Conservation (phyloP, 371 early-diverging fungal species). For the Haplosporangium sp. region DNA sequence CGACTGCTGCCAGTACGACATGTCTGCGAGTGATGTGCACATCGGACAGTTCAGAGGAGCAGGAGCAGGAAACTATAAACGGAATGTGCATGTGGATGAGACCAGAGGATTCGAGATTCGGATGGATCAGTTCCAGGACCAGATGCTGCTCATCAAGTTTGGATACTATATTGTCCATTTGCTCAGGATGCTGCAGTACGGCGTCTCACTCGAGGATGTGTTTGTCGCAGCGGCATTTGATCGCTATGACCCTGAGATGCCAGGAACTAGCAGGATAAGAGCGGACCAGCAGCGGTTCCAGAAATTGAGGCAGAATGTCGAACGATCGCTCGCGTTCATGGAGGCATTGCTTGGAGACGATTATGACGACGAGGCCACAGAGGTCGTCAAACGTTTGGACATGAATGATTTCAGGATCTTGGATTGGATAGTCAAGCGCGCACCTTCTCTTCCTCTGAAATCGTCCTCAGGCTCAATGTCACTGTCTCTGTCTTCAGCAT, state of each 20-base stretch:
- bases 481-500: background rate
- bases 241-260: constrained; percentile 15
- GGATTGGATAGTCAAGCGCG: constrained; percentile 34
- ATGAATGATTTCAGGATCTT: constrained; percentile 41
- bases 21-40: too few relatives aligned
- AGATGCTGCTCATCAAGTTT: constrained; percentile 35
- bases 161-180: constrained; percentile 41
- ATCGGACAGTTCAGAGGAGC: background rate
- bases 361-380: constrained; percentile 21
- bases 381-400: constrained; percentile 15
- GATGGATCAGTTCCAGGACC: constrained; percentile 41
- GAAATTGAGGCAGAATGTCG: constrained; percentile 28
- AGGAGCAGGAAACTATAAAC: background rate
- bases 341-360: constrained; percentile 38
- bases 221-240: constrained; percentile 45
- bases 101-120: constrained; percentile 39
- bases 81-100: constrained; percentile 33
- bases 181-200: constrained; percentile 44
- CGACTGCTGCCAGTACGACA: constrained; percentile 34
- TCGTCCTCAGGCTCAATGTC: background rate
- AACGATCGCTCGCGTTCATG: constrained; percentile 39
- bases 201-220: constrained; percentile 28
- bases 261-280: constrained; percentile 9
- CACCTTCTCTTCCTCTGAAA: constrained; percentile 18
- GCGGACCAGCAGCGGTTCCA: constrained; percentile 23